Evolutionary conservation across 2,329 filamentous ascomycete genomes (phyloP).

Genomic region (Trichoderma sp.): DNA sequence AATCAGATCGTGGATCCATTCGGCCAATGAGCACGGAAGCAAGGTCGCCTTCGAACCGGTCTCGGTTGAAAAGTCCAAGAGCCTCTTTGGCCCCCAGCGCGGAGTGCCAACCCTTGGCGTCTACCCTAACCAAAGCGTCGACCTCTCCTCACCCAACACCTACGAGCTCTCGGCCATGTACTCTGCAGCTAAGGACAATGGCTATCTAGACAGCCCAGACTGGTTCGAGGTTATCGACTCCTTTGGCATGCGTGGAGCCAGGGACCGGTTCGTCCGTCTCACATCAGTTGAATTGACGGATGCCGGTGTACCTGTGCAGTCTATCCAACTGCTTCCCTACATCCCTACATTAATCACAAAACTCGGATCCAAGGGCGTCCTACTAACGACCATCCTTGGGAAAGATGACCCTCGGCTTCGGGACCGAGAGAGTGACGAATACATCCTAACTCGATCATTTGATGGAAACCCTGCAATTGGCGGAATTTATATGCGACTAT

Average conservation of each 20-base stretch:
- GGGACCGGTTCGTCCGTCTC: conserved; percentile 70
- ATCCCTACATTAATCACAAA: conserved; percentile 85
- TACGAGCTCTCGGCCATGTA: conserved; percentile 83
- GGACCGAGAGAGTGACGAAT: conserved; percentile 63
- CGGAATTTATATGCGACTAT: conserved; percentile 79
- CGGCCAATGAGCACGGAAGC: conserved; percentile 56
- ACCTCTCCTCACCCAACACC: conserved; percentile 79
- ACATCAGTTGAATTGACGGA: conserved; percentile 70
- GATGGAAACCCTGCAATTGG: conserved; percentile 58
- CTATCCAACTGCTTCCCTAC: conserved; percentile 82
- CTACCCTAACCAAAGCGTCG: conserved; percentile 65
- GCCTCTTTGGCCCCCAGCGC: conserved; percentile 59
- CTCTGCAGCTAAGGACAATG: conserved; percentile 63
- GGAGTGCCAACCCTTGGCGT: conserved; percentile 45
- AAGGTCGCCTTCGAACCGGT: conserved; percentile 86
- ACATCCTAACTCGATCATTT: conserved; percentile 67
- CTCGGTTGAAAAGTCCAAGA: conserved; percentile 73
- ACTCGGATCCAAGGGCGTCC: conserved; percentile 71
- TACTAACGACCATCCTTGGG: conserved; percentile 71
- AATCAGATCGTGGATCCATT: conserved; percentile 67
- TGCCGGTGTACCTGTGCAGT: conserved; percentile 78
- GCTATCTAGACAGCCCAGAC: conserved; percentile 65
- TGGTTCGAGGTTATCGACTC: conserved; percentile 84
- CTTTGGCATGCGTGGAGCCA: conserved; percentile 73
- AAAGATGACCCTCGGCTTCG: conserved; percentile 68